Base-by-base conservation (phyloP, 2,329 filamentous ascomycete species). In the Botrytis galanthina region DNA sequence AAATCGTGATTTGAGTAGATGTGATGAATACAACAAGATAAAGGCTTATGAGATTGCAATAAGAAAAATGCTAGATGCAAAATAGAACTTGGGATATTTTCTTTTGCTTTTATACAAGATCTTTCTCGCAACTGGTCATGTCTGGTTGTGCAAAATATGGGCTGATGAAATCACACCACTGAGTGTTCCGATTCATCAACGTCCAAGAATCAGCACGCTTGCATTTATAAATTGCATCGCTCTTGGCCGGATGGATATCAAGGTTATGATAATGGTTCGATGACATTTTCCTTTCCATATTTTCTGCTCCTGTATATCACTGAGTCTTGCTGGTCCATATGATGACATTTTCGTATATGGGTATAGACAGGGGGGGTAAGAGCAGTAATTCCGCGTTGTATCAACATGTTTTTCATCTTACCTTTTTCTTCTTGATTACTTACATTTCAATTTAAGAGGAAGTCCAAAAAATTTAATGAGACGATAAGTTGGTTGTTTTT, bases 111-210 rank as follows among this genome's bases (percentile, higher is more conserved):
- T 39, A 67, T 67, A 68, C 1, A 20, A 39, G 39, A 14, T 4
- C 1, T 26, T 46, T 22, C 12, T 54, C 1, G n/a, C 14, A 51
- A 42, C 37, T 51, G 22, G 46, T 7, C 29, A 48, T 39, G n/a
- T 68, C 46, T 68, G 46, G 64, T 29, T 26, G 7, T 20, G 46
- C 44, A 54, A 26, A 39, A 22, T 68, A 54, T 68, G 46, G 64
- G 32, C 46, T 68, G 64, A 68, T 29, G 46, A 68, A 54, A 68
- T 68, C 64, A 68, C 64, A 54, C 46, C 64, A 68, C 46, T 67
- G 16, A 29, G 35, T 68, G 64, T 68, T 68, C 46, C 46, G 64
- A 68, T 68, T 26, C 22, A 20, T n/a, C 26, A 63, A 63, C 37
- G 26, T n/a, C 37, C 37, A 63, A 42, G 61, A 9, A n/a, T 20